phyloP scores from a whole-genome alignment of 331 rosid species.

The Stylosanthes scabra region DNA sequence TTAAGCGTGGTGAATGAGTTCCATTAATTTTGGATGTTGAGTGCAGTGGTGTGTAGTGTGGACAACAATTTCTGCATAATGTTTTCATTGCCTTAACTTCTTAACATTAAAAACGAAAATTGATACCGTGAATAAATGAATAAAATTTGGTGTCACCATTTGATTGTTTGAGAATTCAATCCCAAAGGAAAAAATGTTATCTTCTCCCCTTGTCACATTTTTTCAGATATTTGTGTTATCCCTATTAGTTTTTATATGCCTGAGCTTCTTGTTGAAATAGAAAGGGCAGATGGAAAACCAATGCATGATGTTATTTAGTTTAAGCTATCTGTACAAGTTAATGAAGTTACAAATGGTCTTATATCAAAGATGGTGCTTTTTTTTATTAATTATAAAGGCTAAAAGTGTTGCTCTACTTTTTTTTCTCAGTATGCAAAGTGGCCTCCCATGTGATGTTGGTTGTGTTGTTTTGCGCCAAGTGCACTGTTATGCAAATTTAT shows the following conservation, averaged over 20 bases:
- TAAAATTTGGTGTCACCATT: background rate
- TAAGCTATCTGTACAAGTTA: background rate
- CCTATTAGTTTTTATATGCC: background rate
- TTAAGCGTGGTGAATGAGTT: background rate
- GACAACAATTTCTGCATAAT: background rate
- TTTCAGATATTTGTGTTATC: slow-evolving; percentile 18
- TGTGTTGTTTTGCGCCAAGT: slow-evolving; percentile 18
- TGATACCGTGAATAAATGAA: background rate
- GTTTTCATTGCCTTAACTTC: background rate
- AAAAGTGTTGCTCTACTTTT: too few species aligned
- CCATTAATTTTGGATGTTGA: background rate
- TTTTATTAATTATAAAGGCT: too few species aligned
- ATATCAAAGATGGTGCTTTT: too few species aligned
- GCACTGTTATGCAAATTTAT: slow-evolving; percentile 23
- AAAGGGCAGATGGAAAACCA: too few species aligned
- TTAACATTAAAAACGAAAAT: background rate
- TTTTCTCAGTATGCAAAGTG: too few species aligned
- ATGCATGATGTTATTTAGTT: background rate
- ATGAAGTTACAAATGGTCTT: too few species aligned
- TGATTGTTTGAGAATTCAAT: background rate
- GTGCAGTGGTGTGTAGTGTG: background rate
- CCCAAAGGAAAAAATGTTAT: background rate
- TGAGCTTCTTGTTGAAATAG: background rate
- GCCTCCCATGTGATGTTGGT: slow-evolving; percentile 16
- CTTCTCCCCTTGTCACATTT: background rate